These are phyloP conservation scores for Alternaria consortialis DNA, from an alignment of 2,329 filamentous ascomycete species.

Conservation along the genomic window DNA sequence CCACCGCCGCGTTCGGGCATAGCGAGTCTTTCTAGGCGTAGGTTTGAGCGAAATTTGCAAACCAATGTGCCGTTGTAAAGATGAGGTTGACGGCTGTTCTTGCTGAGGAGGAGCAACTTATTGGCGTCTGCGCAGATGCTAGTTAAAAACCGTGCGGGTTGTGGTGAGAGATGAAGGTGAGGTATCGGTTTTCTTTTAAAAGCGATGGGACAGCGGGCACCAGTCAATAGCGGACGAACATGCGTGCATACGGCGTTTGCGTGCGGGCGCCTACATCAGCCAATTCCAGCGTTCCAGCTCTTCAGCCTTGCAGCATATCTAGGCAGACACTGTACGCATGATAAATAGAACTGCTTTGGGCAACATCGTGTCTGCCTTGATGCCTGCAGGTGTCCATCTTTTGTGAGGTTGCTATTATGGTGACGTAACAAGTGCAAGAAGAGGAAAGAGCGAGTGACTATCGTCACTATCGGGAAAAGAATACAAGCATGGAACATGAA, in stretches of 20 bases:
- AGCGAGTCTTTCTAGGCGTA: not conserved
- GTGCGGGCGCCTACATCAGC: not conserved
- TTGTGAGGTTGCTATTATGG: not conserved
- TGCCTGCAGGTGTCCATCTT: not conserved
- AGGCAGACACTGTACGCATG: not conserved
- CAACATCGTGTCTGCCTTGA: not conserved
- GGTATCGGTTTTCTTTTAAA: not conserved
- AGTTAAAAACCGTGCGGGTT: not conserved
- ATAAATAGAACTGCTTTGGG: not conserved
- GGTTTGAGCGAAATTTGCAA: not conserved
- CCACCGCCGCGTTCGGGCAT: conserved; percentile 4
- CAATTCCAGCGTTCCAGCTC: not conserved
- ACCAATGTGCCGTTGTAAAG: not conserved
- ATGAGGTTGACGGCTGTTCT: not conserved
- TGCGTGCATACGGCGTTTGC: not conserved
- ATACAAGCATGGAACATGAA: not conserved
- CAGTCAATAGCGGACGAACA: not conserved
- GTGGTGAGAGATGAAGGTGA: conserved; percentile 6
- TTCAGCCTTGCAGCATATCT: not conserved
- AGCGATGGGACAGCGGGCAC: not conserved
- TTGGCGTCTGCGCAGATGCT: not conserved
- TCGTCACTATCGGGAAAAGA: not conserved
- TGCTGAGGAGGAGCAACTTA: not conserved
- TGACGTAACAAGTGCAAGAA: not conserved
- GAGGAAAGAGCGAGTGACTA: not conserved